phyloP scores from a whole-genome alignment of 1,139 yeast genomes.

The Sugiyamaella grinbergsii region DNA sequence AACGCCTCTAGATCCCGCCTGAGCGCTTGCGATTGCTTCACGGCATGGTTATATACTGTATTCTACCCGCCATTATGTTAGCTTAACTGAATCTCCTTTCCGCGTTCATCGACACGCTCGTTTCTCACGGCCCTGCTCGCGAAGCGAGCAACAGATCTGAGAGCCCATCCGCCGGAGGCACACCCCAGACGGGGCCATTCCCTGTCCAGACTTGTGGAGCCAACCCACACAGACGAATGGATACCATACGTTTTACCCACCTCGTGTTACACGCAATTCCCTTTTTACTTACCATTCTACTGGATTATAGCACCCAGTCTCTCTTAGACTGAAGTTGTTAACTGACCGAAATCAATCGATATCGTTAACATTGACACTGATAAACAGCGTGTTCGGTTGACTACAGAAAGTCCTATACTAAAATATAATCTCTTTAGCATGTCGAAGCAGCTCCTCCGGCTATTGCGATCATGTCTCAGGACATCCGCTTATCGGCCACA shows the following conservation, averaged over 20 bases:
- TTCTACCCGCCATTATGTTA: slow-evolving; percentile 48
- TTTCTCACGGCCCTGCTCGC: no score
- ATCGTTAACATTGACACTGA: not conserved
- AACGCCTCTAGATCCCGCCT: slow-evolving; percentile 68
- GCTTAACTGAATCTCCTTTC: no score
- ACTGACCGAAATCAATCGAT: no score
- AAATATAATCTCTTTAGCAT: not conserved
- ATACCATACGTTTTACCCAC: not conserved
- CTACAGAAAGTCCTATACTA: not conserved
- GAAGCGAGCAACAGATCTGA: no score
- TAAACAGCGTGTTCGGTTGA: not conserved
- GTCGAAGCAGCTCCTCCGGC: not conserved
- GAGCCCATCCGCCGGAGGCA: no score
- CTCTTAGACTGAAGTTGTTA: no score
- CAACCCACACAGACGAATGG: not conserved
- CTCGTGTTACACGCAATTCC: not conserved
- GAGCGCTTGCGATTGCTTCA: slow-evolving; percentile 76
- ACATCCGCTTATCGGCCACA: not conserved
- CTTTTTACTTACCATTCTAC: not conserved
- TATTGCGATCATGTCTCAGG: not conserved
- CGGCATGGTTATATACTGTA: slow-evolving; percentile 84
- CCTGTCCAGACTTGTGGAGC: not conserved
- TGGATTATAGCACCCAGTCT: not conserved
- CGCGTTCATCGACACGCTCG: no score
- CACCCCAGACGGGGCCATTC: no score